Base-by-base conservation (phyloP, 345 rosid species). In the Eucalyptus grandis region DNA sequence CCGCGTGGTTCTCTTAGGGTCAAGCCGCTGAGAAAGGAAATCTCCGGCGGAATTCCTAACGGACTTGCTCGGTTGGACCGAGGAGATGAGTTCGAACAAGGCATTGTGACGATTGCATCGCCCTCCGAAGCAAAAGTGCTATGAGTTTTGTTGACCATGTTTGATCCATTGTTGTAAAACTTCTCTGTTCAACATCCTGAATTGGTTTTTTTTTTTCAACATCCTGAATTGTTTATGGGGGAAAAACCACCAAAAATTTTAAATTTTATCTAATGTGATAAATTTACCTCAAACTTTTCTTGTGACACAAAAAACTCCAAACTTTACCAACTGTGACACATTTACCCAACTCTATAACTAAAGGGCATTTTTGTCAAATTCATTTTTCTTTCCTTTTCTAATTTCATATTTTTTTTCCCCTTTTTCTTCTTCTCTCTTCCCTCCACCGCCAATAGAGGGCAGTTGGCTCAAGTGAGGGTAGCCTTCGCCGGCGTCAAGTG, bases 401-500 rank as follows among this genome's bases (percentile, higher is more conserved):
- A 7, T 51, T 53, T 53, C 9, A 3, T 53, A 7, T 6, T 51
- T 53, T 53, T 53, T 17, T 16, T 47, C 4, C 2, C 6, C 0
- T 53, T 53, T 53, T 53, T 53, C 56, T 53, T 19, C 24, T 53
- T 53, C 56, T 19, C 4, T 53, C 56, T 53, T 53, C 56, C 10
- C 24, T 53, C 24, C 4, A 3, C 2, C 2, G 1, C 56, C 4
- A 1, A 0, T 19, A 19, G 56, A 53, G 56, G 56, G 24, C 0
- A 53, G 0, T 10, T 19, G 0, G 56, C 56, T 53, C 24, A 53
- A 19, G 24, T 53, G 56, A 53, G 56, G 22, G 24, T 2, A 2
- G 24, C 24, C 56, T 19, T 50, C 3, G 1, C 19, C 4, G 3
- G 2, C 8, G 21, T 51, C 4, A 0, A 17, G 22, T 0, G 17